phyloP scores from a whole-genome alignment of 1,139 yeast genomes.

The Kodamaea ohmeri region DNA sequence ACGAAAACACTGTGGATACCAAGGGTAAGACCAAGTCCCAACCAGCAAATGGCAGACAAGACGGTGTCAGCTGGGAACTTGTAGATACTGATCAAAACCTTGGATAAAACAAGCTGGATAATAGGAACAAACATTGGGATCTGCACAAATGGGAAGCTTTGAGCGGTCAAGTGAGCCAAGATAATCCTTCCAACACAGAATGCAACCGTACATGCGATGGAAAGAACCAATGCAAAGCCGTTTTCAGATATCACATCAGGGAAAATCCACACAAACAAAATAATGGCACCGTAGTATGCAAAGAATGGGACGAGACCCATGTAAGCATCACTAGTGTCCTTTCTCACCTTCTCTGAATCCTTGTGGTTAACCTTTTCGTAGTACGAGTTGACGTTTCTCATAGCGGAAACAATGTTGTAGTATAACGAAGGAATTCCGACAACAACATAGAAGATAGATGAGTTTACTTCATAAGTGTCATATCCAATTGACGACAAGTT shows the following conservation, averaged over 20 bases:
- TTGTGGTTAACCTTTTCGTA: conserved; percentile 31
- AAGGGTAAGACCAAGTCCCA: conserved; percentile 70
- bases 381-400: conserved; percentile 61
- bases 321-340: conserved; percentile 46
- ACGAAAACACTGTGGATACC: conserved; percentile 81
- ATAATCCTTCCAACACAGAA: conserved; percentile 88
- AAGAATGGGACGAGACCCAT: conserved; percentile 71
- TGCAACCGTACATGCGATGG: conserved; percentile 76
- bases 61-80: conserved; percentile 39
- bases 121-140: conserved; percentile 69
- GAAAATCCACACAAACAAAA: conserved; percentile 41
- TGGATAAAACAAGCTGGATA: conserved; percentile 48
- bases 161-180: conserved; percentile 80
- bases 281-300: conserved; percentile 55
- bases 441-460: conserved; percentile 44
- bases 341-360: conserved; percentile 20
- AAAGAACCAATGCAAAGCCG: conserved; percentile 59
- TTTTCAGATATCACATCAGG: conserved; percentile 52
- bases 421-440: conserved; percentile 57
- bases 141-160: conserved; percentile 69
- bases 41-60: conserved; percentile 56
- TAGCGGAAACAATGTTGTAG: conserved; percentile 72
- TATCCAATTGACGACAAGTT: conserved; percentile 35
- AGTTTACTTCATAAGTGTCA: conserved; percentile 24
- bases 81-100: conserved; percentile 36